Evolutionary conservation across 257 asterid genomes (phyloP).

Genomic region (Solanum rostratum): DNA sequence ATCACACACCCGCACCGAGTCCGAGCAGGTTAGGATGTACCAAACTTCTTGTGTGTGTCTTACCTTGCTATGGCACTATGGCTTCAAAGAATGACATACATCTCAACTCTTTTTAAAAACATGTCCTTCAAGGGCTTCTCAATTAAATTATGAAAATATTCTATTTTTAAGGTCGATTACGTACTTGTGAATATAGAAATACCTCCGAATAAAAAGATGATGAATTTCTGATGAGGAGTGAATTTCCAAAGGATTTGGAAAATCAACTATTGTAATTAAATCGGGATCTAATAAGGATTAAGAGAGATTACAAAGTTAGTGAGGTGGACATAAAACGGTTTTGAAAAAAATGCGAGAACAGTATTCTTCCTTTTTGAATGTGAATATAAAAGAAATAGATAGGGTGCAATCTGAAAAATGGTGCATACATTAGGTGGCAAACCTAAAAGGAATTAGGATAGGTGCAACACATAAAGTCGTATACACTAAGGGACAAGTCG

Average conservation of each 20-base stretch:
- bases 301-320: neutral
- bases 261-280: neutral
- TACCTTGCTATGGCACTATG: neutral
- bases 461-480: neutral
- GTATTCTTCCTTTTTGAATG: neutral
- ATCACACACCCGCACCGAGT: too few relatives aligned
- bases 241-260: neutral
- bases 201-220: neutral
- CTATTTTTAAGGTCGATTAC: neutral
- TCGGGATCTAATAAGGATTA: neutral
- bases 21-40: too few relatives aligned
- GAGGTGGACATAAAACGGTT: neutral
- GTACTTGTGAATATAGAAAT: neutral
- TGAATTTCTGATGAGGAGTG: neutral
- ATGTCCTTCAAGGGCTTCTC: neutral
- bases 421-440: neutral
- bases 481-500: neutral
- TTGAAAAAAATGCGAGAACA: neutral
- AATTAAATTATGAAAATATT: neutral
- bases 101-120: neutral
- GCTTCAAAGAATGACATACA: neutral
- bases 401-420: neutral
- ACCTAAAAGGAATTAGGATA: neutral
- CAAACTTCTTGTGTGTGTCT: neutral
- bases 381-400: neutral